phyloP scores from a whole-genome alignment of 805 yeast species.

The Candida arabinofermentans region DNA sequence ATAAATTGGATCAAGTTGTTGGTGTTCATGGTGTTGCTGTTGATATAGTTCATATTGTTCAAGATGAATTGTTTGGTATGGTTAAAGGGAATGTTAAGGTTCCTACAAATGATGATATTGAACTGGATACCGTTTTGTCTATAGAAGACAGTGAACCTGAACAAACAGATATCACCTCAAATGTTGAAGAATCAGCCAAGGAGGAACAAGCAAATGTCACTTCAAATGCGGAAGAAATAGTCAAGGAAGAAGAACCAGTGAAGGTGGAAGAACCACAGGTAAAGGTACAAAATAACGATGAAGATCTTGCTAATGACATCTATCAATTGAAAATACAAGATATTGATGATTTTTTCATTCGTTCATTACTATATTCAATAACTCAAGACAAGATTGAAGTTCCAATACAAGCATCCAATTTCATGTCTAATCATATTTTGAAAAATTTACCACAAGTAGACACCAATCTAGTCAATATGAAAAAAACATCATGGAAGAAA shows the following conservation, averaged over 20 bases:
- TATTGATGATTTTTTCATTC: conserved; percentile 67
- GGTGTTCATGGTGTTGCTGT: conserved; percentile 81
- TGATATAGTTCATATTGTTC: conserved; percentile 57
- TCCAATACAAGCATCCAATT: conserved; percentile 71
- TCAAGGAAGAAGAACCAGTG: not conserved
- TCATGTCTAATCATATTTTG: conserved; percentile 66
- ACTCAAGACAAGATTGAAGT: conserved; percentile 50
- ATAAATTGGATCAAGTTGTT: conserved; percentile 40
- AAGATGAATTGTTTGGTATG: conserved; percentile 57
- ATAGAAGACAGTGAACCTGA: not conserved
- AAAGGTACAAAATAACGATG: conserved; percentile 6
- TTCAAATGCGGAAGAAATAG: not conserved
- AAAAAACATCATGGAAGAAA: conserved; percentile 87
- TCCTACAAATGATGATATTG: conserved; percentile 37
- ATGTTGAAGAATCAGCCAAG: not conserved
- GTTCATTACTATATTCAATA: conserved; percentile 69
- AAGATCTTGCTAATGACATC: conserved; percentile 32
- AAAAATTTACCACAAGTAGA: conserved; percentile 73
- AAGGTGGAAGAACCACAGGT: not conserved
- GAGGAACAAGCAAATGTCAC: conserved; percentile 5
- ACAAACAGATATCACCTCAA: not conserved
- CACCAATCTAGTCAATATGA: conserved; percentile 50
- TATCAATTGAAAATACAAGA: conserved; percentile 52
- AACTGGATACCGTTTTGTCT: conserved; percentile 7
- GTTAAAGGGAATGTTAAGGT: conserved; percentile 44